Conservation (phyloP, 192 early-diverging fungal genomes). For the Entomortierella beljakovae region DNA sequence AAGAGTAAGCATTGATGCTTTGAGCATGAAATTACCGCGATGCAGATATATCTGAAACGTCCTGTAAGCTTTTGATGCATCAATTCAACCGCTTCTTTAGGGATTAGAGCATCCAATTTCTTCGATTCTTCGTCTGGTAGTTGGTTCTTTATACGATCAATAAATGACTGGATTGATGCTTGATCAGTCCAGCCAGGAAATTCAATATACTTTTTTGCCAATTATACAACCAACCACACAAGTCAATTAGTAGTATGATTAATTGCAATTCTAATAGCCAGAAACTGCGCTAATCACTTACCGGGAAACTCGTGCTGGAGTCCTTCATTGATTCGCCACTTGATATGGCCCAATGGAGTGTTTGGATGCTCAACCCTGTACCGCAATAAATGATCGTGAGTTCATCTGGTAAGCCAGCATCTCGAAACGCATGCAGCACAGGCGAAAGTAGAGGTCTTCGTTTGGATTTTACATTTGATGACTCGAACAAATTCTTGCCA, state of each 20-base stretch:
- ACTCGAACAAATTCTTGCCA: too few species aligned
- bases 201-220: background rate
- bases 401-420: slow-evolving; percentile 7
- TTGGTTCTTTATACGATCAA: slow-evolving; percentile 17
- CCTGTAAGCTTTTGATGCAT: slow-evolving; percentile 1
- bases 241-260: background rate
- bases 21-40: too few species aligned
- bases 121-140: slow-evolving; percentile 23
- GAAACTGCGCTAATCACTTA: background rate
- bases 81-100: slow-evolving; percentile 10
- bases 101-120: slow-evolving; percentile 8
- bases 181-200: slow-evolving; percentile 18
- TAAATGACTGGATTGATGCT: slow-evolving; percentile 10
- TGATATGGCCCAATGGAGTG: slow-evolving; percentile 12
- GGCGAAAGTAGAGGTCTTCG: too few species aligned
- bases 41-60: background rate
- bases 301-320: background rate
- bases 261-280: background rate
- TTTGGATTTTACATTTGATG: too few species aligned
- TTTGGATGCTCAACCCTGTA: too few species aligned
- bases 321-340: slow-evolving; percentile 10
- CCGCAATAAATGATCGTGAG: slow-evolving; percentile 22
- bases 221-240: background rate
- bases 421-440: slow-evolving; percentile 13
- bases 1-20: too few species aligned